Evolutionary conservation across 495 filamentous ascomycete species (phyloP), one percentile per base, ranked within the genome.

Genomic region (Cudoniella acicularis): DNA sequence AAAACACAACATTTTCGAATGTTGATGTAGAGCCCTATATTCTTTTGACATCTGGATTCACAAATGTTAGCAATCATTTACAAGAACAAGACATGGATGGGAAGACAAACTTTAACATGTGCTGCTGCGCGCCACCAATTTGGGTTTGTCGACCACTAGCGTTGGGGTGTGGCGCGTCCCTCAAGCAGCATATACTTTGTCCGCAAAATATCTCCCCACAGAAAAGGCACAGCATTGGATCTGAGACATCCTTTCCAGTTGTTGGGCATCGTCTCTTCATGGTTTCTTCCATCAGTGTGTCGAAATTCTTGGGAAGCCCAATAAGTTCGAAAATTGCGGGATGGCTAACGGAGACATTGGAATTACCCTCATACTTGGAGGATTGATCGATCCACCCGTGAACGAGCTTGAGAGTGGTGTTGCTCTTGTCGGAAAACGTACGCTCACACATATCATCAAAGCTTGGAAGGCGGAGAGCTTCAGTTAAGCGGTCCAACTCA

Each of bases 131-230:
- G 16, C 94, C 95, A 50, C 95, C 94, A 59, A 87, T 76, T 58
- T 83, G 78, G n/a, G 50, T 11, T 70, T 63, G 0, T 67, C 67
- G 41, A 75, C 70, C 27, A 8, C 27, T 11, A 2, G 17, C 36
- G 48, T 65, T 66, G 3, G 55, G 26, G 30, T 36, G 30, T 21
- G 55, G 53, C 50, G 83, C 80, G 59, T 83, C 77, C 60, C 83
- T 85, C 68, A 85, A 82, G 70, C 94, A 99, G 73, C 94, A 99
- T 24, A 91, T 85, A 23, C 88, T 89, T 73, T 99, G 94, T 17
- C 88, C 88, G 75, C 94, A 99, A 71, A 96, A 92, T 27, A 99
- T 88, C 9, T 92, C 92, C 4, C 93, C 94, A 65, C 94, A 99
- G 75, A 96, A 94, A 13, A 99, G 80, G 67, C 94, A 99, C 45